A percentile compares a stretch with the other conserved stretches of the same genome.
These are phyloP conservation scores for Fagopyrum homotropicum DNA, from an alignment of 148 eudicot genomes.

Conservation along the genomic window DNA sequence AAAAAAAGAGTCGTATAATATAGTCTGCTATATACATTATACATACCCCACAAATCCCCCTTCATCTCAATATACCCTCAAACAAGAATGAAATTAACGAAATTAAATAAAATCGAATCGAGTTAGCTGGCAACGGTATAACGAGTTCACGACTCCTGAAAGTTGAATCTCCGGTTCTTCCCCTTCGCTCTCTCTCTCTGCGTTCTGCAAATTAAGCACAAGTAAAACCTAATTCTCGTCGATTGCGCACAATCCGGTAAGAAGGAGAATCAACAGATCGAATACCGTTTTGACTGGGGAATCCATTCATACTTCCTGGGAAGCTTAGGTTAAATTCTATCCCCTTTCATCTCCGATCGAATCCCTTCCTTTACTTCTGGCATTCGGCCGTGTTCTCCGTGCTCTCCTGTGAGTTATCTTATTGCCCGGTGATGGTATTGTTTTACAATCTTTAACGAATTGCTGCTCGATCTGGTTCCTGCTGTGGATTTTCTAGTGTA, in stretches of 20 bases:
- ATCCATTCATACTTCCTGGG: neutral
- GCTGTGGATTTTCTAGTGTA: conserved; percentile 1
- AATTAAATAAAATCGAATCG: neutral
- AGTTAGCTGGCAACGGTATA: conserved; percentile 1
- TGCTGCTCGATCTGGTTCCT: conserved; percentile 8
- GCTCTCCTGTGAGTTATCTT: neutral
- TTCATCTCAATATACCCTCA: no score
- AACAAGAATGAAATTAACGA: neutral
- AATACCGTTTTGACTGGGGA: neutral
- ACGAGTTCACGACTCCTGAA: neutral
- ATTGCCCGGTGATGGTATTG: neutral
- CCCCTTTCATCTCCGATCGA: neutral
- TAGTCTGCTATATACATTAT: no score
- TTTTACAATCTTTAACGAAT: neutral
- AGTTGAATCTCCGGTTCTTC: neutral
- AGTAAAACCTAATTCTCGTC: neutral
- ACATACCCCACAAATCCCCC: no score
- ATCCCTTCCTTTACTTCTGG: neutral
- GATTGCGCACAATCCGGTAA: neutral
- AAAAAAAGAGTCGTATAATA: no score
- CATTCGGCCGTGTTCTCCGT: neutral
- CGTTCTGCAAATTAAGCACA: neutral
- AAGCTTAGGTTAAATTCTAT: neutral
- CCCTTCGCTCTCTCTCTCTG: conserved; percentile 1
- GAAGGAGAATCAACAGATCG: neutral